Conservation (phyloP, 1,284 basidiomycete species). For the Sutorius eximius region DNA sequence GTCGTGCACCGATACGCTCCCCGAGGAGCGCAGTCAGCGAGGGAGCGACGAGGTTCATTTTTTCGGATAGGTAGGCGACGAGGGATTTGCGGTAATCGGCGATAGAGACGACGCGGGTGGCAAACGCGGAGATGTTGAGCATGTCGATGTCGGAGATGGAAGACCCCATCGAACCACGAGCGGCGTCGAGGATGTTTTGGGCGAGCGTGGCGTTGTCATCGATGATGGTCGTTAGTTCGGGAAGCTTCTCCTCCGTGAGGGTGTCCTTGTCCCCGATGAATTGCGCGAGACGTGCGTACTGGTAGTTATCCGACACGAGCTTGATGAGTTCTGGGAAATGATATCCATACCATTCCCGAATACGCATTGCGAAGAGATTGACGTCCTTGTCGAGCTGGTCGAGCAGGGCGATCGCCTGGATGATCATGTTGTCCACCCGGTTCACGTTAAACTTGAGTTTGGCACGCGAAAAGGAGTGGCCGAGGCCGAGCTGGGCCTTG, state of each 20-base stretch:
- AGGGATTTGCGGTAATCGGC: constrained; percentile 94
- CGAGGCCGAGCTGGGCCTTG: constrained; percentile 94
- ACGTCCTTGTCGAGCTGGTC: constrained; percentile 99
- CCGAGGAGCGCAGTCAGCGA: constrained; percentile 94
- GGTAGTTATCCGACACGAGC: constrained; percentile 93
- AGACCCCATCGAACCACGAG: constrained; percentile 93
- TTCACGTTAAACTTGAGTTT: constrained; percentile 99
- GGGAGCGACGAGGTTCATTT: constrained; percentile 98
- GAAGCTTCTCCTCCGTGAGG: constrained; percentile 73
- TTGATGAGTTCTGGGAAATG: constrained; percentile 98
- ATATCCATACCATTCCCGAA: constrained; percentile 99
- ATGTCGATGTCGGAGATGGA: constrained; percentile 93
- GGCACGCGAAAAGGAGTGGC: constrained; percentile 96
- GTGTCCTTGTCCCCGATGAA: constrained; percentile 92
- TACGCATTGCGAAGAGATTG: constrained; percentile 98
- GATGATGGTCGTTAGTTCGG: constrained; percentile 80
- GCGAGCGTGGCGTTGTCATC: constrained; percentile 88
- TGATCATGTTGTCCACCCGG: constrained; percentile 99
- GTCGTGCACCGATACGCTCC: constrained; percentile 91
- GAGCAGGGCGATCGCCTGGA: constrained; percentile 97
- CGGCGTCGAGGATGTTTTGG: constrained; percentile 93
- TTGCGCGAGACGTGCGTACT: constrained; percentile 87
- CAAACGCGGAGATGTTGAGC: constrained; percentile 95
- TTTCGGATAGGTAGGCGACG: constrained; percentile 88
- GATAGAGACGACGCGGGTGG: constrained; percentile 87